These are phyloP conservation scores for Ephemerocybe angulata DNA, from an alignment of 768 basidiomycete species.

Conservation along the genomic window DNA sequence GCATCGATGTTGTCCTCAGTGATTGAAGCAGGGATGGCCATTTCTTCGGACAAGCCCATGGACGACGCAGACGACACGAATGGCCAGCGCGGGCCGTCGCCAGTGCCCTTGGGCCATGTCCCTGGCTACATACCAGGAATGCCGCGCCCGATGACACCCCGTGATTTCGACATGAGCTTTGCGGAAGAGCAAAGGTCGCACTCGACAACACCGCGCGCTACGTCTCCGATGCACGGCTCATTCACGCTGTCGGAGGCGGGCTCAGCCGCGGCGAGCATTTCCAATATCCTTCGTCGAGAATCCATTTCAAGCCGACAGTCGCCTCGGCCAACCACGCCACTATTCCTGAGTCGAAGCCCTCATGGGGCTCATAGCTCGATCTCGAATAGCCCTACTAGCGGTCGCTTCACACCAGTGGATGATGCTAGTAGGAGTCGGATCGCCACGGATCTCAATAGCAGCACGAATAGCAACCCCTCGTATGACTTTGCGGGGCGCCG, in stretches of 20 bases:
- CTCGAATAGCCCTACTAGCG: constrained; percentile 37
- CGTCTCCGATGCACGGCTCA: constrained; percentile 49
- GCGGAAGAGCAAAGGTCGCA: constrained; percentile 64
- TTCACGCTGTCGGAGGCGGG: constrained; percentile 26
- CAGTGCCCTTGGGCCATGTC: constrained; percentile 57
- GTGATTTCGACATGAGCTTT: constrained; percentile 63
- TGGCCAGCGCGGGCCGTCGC: constrained; percentile 50
- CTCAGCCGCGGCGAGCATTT: constrained; percentile 30
- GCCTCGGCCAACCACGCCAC: constrained; percentile 47
- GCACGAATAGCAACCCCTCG: not conserved
- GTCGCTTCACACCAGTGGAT: constrained; percentile 62
- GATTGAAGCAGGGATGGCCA: constrained; percentile 65
- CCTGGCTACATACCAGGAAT: constrained; percentile 90
- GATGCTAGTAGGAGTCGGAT: constrained; percentile 31
- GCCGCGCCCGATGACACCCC: constrained; percentile 90
- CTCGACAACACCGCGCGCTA: constrained; percentile 78
- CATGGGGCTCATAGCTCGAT: constrained; percentile 2
- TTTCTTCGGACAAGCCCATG: constrained; percentile 58
- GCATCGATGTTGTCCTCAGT: constrained; percentile 37
- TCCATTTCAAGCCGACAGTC: constrained; percentile 50
- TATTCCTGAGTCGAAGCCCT: constrained; percentile 53
- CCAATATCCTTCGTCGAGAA: constrained; percentile 45
- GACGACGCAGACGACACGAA: constrained; percentile 10
- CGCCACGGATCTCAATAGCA: constrained; percentile 17
- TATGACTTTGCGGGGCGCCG: constrained; percentile 41